A percentile compares a stretch with the other conserved stretches of the same genome.
phyloP scores from a whole-genome alignment of 176 grass and related monocot species.

The Eremochloa ophiuroides region DNA sequence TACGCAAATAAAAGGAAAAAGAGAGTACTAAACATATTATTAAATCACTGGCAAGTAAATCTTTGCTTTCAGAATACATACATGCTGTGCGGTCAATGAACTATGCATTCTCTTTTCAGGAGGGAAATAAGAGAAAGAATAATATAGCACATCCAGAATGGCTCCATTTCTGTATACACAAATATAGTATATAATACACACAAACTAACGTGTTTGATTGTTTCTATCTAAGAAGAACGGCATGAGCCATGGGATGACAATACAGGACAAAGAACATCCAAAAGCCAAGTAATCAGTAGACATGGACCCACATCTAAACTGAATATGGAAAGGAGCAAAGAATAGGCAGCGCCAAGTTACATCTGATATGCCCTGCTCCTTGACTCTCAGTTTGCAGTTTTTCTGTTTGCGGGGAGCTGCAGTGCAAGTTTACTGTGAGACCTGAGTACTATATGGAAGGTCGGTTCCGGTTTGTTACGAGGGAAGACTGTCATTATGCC shows the following conservation, averaged over 20 bases:
- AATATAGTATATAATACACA: too few relatives aligned
- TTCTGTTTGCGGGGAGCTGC: background rate
- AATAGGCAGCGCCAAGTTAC: background rate
- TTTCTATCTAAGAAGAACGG: background rate
- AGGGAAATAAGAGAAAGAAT: background rate
- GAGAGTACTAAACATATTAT: background rate
- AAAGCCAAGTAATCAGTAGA: background rate
- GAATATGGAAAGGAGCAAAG: background rate
- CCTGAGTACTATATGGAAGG: background rate
- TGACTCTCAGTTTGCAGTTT: background rate
- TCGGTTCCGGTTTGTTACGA: background rate
- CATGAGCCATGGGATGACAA: background rate
- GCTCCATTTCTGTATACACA: background rate
- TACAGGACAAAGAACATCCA: background rate
- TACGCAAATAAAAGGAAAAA: background rate
- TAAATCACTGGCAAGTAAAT: background rate
- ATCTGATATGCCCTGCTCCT: background rate
- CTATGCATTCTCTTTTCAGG: background rate
- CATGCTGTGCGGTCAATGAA: background rate
- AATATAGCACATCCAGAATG: background rate
- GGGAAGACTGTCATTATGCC: too few relatives aligned
- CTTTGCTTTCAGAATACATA: background rate
- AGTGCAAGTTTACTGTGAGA: background rate
- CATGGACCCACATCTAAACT: background rate
- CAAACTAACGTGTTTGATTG: background rate